Percentiles rank a stretch among this genome's conserved stretches.
These are phyloP conservation scores for Xylaria digitata DNA, from an alignment of 2,329 filamentous ascomycete species.

Conservation along the genomic window DNA sequence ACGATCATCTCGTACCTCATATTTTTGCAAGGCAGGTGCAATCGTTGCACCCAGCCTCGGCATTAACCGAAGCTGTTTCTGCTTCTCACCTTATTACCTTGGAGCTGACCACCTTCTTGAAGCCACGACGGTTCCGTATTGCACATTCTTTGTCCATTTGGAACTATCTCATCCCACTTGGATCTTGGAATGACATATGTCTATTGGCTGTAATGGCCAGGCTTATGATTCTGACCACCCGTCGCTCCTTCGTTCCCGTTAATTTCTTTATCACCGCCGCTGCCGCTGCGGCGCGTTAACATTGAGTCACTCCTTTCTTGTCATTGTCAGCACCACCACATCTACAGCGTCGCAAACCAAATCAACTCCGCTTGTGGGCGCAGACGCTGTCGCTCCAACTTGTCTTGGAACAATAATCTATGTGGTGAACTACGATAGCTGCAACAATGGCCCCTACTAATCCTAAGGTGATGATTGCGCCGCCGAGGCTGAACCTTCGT, in stretches of 20 bases:
- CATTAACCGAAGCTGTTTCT: conserved; percentile 26
- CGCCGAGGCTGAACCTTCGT: conserved; percentile 69
- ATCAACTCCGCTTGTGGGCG: background rate
- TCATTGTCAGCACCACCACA: conserved; percentile 13
- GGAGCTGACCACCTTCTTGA: conserved; percentile 30
- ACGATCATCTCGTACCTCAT: conserved; percentile 43
- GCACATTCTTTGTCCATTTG: conserved; percentile 27
- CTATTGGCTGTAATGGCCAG: conserved; percentile 42
- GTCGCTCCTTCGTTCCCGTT: conserved; percentile 43
- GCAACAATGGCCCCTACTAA: conserved; percentile 58
- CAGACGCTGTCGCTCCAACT: background rate
- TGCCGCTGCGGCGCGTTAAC: conserved; percentile 33
- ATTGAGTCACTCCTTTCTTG: conserved; percentile 38
- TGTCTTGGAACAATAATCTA: conserved; percentile 6
- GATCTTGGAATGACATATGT: conserved; percentile 21
- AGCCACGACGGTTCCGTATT: conserved; percentile 31
- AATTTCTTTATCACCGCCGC: conserved; percentile 30
- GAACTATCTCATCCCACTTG: conserved; percentile 34
- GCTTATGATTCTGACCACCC: conserved; percentile 37
- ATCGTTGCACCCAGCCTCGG: conserved; percentile 30
- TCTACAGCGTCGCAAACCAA: background rate
- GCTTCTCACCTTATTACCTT: conserved; percentile 14
- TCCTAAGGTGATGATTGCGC: conserved; percentile 63
- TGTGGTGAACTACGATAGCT: background rate
- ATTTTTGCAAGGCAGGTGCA: conserved; percentile 19